Percentiles rank a stretch among this genome's conserved stretches.
Conservation (phyloP, 148 eudicot species). For the Rhododendron williamsianum region DNA sequence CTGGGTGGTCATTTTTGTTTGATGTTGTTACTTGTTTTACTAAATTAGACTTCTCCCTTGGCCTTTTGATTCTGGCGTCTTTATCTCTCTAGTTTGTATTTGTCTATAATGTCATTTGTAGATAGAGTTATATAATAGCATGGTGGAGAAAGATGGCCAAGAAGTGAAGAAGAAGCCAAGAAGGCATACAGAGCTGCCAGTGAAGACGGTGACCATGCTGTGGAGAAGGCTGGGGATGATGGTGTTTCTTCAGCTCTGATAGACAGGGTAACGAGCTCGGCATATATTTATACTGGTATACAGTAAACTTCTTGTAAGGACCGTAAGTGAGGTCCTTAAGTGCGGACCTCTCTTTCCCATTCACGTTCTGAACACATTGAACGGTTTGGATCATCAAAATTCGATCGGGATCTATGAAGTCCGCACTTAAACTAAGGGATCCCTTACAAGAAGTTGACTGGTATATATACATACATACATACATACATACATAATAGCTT, state of each 20-base stretch:
- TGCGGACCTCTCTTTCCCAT: too few species aligned
- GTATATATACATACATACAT: too few species aligned
- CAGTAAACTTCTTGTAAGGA: too few species aligned
- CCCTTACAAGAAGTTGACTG: too few species aligned
- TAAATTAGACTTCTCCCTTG: not conserved
- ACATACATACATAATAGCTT: not conserved
- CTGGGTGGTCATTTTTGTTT: not conserved
- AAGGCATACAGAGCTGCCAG: constrained; percentile 74
- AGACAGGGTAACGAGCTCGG: constrained; percentile 43
- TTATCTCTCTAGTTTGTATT: not conserved
- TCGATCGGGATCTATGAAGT: too few species aligned
- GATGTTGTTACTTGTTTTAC: not conserved
- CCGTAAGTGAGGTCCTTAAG: too few species aligned
- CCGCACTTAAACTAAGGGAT: too few species aligned
- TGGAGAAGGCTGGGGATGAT: constrained; percentile 31
- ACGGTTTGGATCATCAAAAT: too few species aligned
- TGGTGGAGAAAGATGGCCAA: constrained; percentile 68
- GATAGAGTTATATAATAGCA: constrained; percentile 71
- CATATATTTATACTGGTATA: too few species aligned
- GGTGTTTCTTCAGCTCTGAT: constrained; percentile 67
- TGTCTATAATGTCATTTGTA: not conserved
- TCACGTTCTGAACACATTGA: not conserved
- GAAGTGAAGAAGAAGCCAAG: constrained; percentile 57
- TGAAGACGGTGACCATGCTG: constrained; percentile 46
- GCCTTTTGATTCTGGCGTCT: not conserved